A percentile compares a stretch with the other conserved stretches of the same genome.
These are phyloP conservation scores for Tolypocladium tropicale DNA, from an alignment of 2,329 filamentous ascomycete genomes.

Conservation along the genomic window DNA sequence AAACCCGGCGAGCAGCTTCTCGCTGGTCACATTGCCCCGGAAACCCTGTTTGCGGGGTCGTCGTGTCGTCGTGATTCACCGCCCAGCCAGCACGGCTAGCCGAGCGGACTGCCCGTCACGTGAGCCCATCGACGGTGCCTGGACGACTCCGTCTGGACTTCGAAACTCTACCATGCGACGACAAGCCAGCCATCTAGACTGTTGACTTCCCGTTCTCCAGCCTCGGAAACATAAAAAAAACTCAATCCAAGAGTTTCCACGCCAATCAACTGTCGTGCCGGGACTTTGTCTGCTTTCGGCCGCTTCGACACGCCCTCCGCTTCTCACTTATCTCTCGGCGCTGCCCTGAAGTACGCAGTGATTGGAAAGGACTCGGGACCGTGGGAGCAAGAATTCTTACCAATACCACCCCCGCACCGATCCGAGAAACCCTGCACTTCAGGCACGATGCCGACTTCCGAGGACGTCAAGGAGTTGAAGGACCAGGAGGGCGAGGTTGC, in stretches of 20 bases:
- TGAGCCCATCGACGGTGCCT: background rate
- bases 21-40: background rate
- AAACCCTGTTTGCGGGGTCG: background rate
- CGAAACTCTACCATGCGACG: background rate
- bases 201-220: no score
- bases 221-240: no score
- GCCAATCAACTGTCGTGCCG: no score
- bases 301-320: background rate
- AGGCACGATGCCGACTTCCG: background rate
- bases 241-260: no score
- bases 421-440: background rate
- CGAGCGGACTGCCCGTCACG: background rate
- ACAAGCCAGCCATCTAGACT: background rate
- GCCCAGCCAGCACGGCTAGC: background rate
- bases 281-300: no score
- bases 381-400: no score
- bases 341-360: no score
- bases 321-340: background rate
- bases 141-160: background rate
- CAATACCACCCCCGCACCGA: background rate
- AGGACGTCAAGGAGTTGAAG: background rate
- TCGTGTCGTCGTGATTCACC: background rate
- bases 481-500: background rate
- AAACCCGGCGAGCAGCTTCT: background rate
- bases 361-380: background rate